Evolutionary conservation across 495 filamentous ascomycete genomes (phyloP), one percentile per base, ranked within the genome.

Genomic region (Sporormia fimetaria): DNA sequence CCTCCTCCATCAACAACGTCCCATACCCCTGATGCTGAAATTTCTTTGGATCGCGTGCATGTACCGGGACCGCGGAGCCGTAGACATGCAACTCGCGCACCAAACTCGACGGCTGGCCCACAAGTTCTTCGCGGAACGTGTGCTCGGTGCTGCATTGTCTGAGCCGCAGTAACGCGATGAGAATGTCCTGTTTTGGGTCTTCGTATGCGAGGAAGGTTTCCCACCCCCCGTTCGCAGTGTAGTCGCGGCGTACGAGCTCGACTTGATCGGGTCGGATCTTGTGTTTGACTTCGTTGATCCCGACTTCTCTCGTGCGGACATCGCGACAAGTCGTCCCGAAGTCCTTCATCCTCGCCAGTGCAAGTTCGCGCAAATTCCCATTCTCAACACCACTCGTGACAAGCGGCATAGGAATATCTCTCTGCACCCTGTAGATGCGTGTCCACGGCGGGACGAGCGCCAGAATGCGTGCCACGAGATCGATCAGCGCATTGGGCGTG

Each of bases 1-100:
- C 90, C 64, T 95, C 87, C 59, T 96, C 90, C 90, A 98, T 98
- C 37, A 98, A 54, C 40, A 98, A 60, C 2, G 92, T 96, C 18
- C 90, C 90, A 53, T 92, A 98, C 0, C 90, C 90, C 56, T 94
- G 92, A 64, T 98, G 90, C 67, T 98, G 90, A 64, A 94, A 96
- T 61, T 98, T 98, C 56, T 78, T 75, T 6, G 87, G 81, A 56
- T 96, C 88, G 40, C 90, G 70, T 7, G 83, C 87, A 58, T 98
- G 90, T 38, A 98, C 76, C 1, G 90, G 90, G 7, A 98, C 90
- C 1, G 90, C 90, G 39, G 81, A 85, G 10, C 90, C 90, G 57
- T 98, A 98, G 2, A 98, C 90, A 62, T 98, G 90, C 38, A 98
- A 67, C 59, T 98, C 90, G 20, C 90, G 74, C 3, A 98, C 86